Conservation (phyloP, 768 basidiomycete species). For the Favolaschia claudopus region DNA sequence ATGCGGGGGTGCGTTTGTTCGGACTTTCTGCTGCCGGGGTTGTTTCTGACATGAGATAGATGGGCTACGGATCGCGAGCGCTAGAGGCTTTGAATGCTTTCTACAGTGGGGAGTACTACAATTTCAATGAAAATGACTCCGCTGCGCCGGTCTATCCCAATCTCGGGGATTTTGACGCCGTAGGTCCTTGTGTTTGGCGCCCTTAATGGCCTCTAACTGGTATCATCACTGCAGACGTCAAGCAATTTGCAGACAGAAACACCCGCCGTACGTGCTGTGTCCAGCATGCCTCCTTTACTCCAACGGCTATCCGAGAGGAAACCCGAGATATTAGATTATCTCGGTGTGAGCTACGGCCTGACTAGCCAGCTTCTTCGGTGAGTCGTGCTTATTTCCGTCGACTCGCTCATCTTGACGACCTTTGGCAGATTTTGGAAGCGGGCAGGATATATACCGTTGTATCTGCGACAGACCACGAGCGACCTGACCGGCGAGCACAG, state of each 20-base stretch:
- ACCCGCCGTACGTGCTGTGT: conserved; percentile 72
- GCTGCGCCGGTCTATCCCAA: conserved; percentile 69
- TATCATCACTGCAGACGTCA: conserved; percentile 31
- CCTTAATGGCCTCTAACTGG: background rate
- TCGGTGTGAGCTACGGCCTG: conserved; percentile 96
- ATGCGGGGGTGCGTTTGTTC: conserved; percentile 72
- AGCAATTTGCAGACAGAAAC: conserved; percentile 77
- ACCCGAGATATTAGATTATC: conserved; percentile 90
- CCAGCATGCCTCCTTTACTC: conserved; percentile 90
- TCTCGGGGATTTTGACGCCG: conserved; percentile 54
- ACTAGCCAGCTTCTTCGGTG: conserved; percentile 84
- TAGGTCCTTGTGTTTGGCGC: conserved; percentile 29
- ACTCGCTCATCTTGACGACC: background rate
- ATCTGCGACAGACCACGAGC: conserved; percentile 91
- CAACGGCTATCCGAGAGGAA: conserved; percentile 89
- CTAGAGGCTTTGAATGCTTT: conserved; percentile 87
- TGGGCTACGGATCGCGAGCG: conserved; percentile 96
- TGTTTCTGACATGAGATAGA: conserved; percentile 53
- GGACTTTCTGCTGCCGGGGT: background rate
- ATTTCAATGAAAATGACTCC: conserved; percentile 72
- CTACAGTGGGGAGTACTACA: conserved; percentile 93
- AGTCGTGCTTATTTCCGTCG: conserved; percentile 19
- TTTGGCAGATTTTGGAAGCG: conserved; percentile 90
- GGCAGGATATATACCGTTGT: conserved; percentile 89
- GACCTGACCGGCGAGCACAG: conserved; percentile 97